Conservation (phyloP, 352 stramenopile genomes). For the Globisporangium splendens region DNA sequence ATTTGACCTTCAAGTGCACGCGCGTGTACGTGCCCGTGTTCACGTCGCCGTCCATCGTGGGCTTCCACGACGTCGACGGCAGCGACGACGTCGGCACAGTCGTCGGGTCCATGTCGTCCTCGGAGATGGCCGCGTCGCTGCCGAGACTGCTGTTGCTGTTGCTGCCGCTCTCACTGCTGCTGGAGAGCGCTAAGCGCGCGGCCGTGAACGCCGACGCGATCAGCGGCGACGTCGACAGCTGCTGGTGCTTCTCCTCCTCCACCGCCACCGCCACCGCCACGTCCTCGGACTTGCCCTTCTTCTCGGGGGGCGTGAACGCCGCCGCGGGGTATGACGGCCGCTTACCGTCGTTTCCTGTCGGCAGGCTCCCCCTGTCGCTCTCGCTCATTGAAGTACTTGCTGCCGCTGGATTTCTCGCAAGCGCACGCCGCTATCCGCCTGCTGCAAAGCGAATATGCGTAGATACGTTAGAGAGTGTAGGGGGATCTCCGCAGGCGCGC, state of each 20-base stretch:
- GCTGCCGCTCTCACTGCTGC: conserved; percentile 14
- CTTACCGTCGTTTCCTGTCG: conserved; percentile 13
- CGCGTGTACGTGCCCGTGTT: conserved; percentile 83
- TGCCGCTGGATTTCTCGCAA: too few relatives aligned
- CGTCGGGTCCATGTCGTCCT: conserved; percentile 11
- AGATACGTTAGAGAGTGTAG: too few relatives aligned
- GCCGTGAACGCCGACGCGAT: conserved; percentile 4
- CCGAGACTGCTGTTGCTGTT: conserved; percentile 16
- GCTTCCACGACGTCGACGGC: conserved; percentile 2
- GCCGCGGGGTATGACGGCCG: conserved; percentile 12
- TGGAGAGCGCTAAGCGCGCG: conserved; percentile 5
- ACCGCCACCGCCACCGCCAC: too few relatives aligned
- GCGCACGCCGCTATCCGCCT: too few relatives aligned
- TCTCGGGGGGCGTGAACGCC: conserved; percentile 15
- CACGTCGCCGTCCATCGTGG: conserved; percentile 38
- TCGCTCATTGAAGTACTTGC: conserved; percentile 11
- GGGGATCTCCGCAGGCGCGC: too few relatives aligned
- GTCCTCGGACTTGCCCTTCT: conserved; percentile 15
- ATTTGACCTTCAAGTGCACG: conserved; percentile 69
- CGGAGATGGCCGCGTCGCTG: conserved; percentile 13
- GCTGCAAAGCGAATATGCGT: too few relatives aligned
- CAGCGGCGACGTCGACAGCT: not conserved
- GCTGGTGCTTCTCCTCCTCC: conserved; percentile 5
- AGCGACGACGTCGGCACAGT: not conserved
- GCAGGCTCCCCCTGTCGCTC: not conserved